Evolutionary conservation across 2,329 filamentous ascomycete species (phyloP).

Genomic region (Mycosphaerella sp.): DNA sequence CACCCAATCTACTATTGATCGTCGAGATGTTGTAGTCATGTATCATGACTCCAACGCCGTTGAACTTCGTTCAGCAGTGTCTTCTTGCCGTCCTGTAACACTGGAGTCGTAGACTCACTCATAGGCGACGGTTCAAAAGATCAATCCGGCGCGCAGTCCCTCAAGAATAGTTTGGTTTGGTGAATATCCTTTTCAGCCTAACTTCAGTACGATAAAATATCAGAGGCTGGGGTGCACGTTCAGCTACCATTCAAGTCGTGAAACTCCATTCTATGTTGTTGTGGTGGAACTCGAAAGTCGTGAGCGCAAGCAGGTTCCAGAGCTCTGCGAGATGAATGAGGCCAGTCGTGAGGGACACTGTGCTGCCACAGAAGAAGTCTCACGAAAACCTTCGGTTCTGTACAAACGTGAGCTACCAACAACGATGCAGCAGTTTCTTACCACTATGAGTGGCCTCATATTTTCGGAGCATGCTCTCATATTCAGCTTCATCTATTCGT

Average conservation of each 20-base stretch:
- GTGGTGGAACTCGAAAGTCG: slow-evolving; percentile 17
- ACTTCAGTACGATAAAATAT: slow-evolving; percentile 10
- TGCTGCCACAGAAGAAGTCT: too few relatives aligned
- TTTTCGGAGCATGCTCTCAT: not conserved
- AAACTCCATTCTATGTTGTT: slow-evolving; percentile 8
- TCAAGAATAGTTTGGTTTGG: slow-evolving; percentile 8
- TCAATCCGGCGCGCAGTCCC: slow-evolving; percentile 8
- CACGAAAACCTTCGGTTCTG: too few relatives aligned
- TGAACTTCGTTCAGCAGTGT: too few relatives aligned
- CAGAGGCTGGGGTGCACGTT: slow-evolving; percentile 12
- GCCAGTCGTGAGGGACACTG: too few relatives aligned
- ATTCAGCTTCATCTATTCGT: not conserved
- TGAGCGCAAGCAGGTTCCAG: not conserved
- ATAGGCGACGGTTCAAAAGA: slow-evolving; percentile 6
- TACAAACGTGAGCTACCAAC: too few relatives aligned
- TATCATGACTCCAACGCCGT: too few relatives aligned
- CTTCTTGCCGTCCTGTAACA: too few relatives aligned
- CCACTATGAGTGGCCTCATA: not conserved
- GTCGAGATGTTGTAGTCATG: too few relatives aligned
- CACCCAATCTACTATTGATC: too few relatives aligned
- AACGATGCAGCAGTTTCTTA: too few relatives aligned
- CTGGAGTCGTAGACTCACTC: slow-evolving; percentile 11
- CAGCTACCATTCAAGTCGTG: slow-evolving; percentile 11
- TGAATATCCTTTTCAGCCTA: slow-evolving; percentile 13
- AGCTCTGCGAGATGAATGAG: too few relatives aligned